These are phyloP conservation scores for Bromus sterilis DNA, from an alignment of 176 grass and related monocot species.

Conservation along the genomic window DNA sequence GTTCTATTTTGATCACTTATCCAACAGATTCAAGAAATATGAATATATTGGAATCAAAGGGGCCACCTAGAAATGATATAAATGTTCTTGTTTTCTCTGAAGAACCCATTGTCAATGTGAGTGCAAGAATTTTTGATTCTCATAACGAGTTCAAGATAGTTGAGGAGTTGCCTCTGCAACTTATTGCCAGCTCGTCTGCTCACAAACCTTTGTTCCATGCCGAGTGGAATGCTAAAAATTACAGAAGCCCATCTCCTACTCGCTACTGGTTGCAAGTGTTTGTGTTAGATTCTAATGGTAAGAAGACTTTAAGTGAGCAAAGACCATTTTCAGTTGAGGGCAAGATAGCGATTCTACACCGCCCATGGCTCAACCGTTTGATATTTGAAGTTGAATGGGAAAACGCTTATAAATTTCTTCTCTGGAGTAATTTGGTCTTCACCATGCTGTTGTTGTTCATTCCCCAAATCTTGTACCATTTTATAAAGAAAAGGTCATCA, in stretches of 20 bases:
- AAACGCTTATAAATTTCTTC: constrained; percentile 56
- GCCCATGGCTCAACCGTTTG: constrained; percentile 42
- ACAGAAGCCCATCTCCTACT: constrained; percentile 55
- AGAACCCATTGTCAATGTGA: constrained; percentile 55
- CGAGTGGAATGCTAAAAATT: constrained; percentile 87
- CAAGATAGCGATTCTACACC: constrained; percentile 20
- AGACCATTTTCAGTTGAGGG: constrained; percentile 79
- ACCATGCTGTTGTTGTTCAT: constrained; percentile 24
- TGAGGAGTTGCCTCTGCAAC: constrained; percentile 69
- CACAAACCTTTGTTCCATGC: constrained; percentile 63
- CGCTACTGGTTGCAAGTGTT: constrained; percentile 73
- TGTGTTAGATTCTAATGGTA: constrained; percentile 50
- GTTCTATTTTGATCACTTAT: constrained; percentile 65
- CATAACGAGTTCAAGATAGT: constrained; percentile 65
- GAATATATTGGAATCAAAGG: constrained; percentile 40
- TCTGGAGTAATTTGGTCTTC: constrained; percentile 64
- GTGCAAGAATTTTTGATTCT: constrained; percentile 76
- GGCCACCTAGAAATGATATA: constrained; percentile 73
- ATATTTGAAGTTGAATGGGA: constrained; percentile 82
- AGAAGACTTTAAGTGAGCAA: constrained; percentile 38
- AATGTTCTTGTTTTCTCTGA: constrained; percentile 78
- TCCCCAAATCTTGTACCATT: constrained; percentile 48
- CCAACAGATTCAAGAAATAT: constrained; percentile 86
- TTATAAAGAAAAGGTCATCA: constrained; percentile 30
- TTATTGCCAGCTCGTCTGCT: constrained; percentile 18